Percentiles rank a stretch among this genome's conserved stretches.
Evolutionary conservation across 2,329 filamentous ascomycete genomes (phyloP).

Genomic region (Neonectria neomacrospora): DNA sequence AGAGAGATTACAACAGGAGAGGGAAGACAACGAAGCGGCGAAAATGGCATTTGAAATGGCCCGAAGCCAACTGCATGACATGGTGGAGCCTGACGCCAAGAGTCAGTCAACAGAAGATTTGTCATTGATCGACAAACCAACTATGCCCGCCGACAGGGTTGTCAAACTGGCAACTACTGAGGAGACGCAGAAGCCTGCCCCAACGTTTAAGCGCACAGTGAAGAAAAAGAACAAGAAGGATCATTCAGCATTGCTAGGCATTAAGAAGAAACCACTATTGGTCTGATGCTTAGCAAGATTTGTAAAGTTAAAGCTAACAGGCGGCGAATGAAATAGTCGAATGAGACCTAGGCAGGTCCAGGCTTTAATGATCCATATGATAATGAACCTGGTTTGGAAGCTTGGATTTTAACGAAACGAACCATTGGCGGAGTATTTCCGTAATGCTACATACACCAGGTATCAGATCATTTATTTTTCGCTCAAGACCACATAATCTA

Average conservation of each 20-base stretch:
- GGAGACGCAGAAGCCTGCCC: slow-evolving; percentile 55
- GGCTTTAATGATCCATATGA: neutral
- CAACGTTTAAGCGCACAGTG: slow-evolving; percentile 77
- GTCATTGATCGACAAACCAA: slow-evolving; percentile 29
- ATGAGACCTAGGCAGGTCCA: neutral
- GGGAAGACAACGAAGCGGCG: slow-evolving; percentile 86
- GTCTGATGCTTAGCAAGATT: slow-evolving; percentile 51
- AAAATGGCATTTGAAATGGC: slow-evolving; percentile 78
- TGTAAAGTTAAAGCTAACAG: neutral
- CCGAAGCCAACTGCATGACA: slow-evolving; percentile 63
- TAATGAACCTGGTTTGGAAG: neutral
- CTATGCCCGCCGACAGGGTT: slow-evolving; percentile 35
- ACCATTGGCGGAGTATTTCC: neutral
- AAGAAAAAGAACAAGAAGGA: slow-evolving; percentile 97
- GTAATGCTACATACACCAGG: neutral
- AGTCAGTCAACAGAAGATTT: slow-evolving; percentile 40
- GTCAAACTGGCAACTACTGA: slow-evolving; percentile 38
- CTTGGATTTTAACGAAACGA: neutral
- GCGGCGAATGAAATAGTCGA: neutral
- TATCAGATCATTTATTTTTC: neutral
- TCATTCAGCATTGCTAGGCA: slow-evolving; percentile 77
- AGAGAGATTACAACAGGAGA: slow-evolving; percentile 74
- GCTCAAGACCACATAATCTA: neutral
- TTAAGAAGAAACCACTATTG: slow-evolving; percentile 82
- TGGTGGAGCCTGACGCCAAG: slow-evolving; percentile 58